phyloP scores from a whole-genome alignment of 305 asterid genomes.

The Stenogyne calaminthoides region DNA sequence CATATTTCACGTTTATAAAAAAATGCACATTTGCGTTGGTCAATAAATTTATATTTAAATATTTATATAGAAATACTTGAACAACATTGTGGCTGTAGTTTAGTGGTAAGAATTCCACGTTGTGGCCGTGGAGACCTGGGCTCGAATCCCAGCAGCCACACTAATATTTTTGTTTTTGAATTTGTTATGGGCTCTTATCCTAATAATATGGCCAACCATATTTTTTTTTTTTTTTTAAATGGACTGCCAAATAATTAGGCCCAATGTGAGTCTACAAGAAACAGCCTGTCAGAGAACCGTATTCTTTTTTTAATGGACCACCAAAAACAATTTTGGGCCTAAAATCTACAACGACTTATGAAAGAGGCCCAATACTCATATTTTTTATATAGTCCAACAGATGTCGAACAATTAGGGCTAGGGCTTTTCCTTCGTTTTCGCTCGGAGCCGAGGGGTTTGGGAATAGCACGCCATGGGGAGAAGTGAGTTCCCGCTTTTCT shows the following conservation, averaged over 20 bases:
- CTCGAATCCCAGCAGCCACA: slow-evolving; percentile 99
- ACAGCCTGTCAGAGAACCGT: no score
- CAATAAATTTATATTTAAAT: neutral
- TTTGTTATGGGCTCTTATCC: no score
- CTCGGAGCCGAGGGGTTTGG: slow-evolving; percentile 2
- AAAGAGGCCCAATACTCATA: neutral
- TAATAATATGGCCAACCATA: no score
- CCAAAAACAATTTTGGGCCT: no score
- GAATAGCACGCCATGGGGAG: slow-evolving; percentile 25
- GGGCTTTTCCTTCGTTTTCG: slow-evolving; percentile 15
- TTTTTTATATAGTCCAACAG: neutral
- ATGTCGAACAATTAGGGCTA: neutral
- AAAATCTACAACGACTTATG: neutral
- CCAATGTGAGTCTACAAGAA: no score
- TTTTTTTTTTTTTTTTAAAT: no score
- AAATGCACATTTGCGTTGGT: neutral
- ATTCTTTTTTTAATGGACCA: no score
- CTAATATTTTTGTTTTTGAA: no score
- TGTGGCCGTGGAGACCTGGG: slow-evolving; percentile 99
- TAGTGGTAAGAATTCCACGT: slow-evolving; percentile 99
- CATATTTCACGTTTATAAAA: neutral
- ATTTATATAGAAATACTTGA: neutral
- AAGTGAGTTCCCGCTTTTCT: slow-evolving; percentile 11
- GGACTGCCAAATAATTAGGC: no score
- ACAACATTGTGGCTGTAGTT: slow-evolving; percentile 81